These are phyloP conservation scores for Cyamopsis tetragonoloba DNA, from an alignment of 306 rosid species.

Conservation along the genomic window DNA sequence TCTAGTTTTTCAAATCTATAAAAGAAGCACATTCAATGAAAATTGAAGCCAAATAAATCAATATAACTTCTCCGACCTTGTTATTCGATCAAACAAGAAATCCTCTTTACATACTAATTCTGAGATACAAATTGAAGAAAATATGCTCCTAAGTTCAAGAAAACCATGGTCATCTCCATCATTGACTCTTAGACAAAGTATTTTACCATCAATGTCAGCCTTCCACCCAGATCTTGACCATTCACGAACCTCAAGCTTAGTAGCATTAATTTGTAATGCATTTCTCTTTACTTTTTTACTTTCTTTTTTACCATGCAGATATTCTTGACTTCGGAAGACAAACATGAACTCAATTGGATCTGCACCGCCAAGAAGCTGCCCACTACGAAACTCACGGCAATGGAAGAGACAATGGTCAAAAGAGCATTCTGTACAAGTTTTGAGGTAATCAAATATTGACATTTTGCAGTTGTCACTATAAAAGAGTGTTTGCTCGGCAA, in stretches of 20 bases:
- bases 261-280: background rate
- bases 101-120: constrained; percentile 48
- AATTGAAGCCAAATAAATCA: no score
- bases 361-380: constrained; percentile 37
- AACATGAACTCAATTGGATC: constrained; percentile 31
- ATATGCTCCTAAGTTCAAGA: constrained; percentile 41
- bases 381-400: constrained; percentile 61
- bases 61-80: no score
- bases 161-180: constrained; percentile 52
- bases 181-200: constrained; percentile 41
- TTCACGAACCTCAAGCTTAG: background rate
- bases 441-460: constrained; percentile 61
- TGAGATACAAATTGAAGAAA: constrained; percentile 22
- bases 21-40: no score
- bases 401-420: constrained; percentile 64
- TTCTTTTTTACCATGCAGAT: constrained; percentile 44
- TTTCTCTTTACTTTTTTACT: background rate
- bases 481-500: background rate
- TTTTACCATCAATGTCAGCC: constrained; percentile 45
- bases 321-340: no score
- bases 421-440: constrained; percentile 54
- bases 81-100: no score
- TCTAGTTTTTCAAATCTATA: no score
- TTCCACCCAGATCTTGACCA: constrained; percentile 40
- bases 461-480: no score